Evolutionary conservation across 208 protist species (phyloP).

Genomic region (Plasmodiophora brassicae): DNA sequence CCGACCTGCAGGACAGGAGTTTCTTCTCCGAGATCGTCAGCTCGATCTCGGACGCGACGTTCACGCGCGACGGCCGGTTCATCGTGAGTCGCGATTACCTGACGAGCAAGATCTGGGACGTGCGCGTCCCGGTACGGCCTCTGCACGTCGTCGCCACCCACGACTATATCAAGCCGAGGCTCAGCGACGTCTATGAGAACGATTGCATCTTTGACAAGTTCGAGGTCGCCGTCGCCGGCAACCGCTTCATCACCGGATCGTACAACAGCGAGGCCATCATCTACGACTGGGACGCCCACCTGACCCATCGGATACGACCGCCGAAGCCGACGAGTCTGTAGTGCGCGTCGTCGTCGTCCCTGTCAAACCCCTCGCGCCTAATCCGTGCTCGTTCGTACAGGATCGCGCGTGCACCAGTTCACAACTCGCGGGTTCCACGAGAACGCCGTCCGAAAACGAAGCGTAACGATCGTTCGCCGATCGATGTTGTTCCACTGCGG

Average conservation of each 20-base stretch:
- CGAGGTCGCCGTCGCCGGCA: background rate
- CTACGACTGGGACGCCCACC: slow-evolving; percentile 15
- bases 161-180: background rate
- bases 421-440: background rate
- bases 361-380: background rate
- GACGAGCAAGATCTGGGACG: background rate
- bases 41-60: background rate
- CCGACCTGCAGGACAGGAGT: background rate
- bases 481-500: background rate
- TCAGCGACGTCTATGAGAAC: slow-evolving; percentile 13
- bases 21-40: slow-evolving; percentile 28
- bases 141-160: background rate
- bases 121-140: background rate
- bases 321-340: background rate
- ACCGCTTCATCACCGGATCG: background rate
- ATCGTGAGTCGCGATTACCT: background rate
- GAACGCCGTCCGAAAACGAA: background rate
- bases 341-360: background rate
- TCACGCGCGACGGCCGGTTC: background rate
- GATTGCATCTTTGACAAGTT: slow-evolving; percentile 27
- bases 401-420: background rate
- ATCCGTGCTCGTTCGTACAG: background rate
- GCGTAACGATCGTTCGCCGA: background rate
- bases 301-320: background rate
- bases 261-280: slow-evolving; percentile 25